These are phyloP conservation scores for Polytrichum commune DNA, from an alignment of 225 moss, liverwort and hornwort species.

Conservation along the genomic window DNA sequence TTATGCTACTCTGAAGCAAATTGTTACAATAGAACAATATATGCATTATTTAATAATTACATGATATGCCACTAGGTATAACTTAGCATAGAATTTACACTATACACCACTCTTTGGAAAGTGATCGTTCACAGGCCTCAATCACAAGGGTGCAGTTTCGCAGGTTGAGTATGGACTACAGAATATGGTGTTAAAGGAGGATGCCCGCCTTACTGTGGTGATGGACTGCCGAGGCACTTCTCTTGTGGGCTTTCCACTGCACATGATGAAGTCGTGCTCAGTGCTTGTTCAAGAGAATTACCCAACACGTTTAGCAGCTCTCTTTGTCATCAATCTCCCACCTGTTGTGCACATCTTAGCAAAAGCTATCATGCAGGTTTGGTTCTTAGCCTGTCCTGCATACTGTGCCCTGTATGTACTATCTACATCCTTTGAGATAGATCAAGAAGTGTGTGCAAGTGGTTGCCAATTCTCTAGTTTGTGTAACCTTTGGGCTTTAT, in stretches of 20 bases:
- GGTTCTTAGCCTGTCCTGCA: background rate
- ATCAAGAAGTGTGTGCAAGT: too few species aligned
- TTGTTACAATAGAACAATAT: too few species aligned
- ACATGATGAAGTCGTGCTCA: constrained; percentile 91
- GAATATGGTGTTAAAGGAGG: constrained; percentile 46
- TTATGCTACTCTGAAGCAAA: too few species aligned
- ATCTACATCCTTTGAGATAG: too few species aligned
- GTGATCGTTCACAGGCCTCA: background rate
- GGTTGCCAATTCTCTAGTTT: too few species aligned
- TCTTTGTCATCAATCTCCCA: constrained; percentile 86
- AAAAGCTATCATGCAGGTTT: constrained; percentile 76
- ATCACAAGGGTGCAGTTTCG: constrained; percentile 61
- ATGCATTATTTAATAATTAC: too few species aligned
- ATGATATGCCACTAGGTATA: too few species aligned
- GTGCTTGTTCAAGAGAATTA: constrained; percentile 86
- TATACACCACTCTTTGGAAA: background rate
- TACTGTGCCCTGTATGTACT: background rate
- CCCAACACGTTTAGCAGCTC: constrained; percentile 77
- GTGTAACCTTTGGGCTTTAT: too few species aligned
- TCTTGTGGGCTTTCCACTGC: constrained; percentile 76
- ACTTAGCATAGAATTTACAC: too few species aligned
- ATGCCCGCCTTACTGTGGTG: constrained; percentile 74
- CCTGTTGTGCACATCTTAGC: constrained; percentile 73
- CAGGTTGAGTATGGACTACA: constrained; percentile 80
- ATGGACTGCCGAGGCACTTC: constrained; percentile 89